These are phyloP conservation scores for Thalassia testudinum DNA, from an alignment of 116 monocot species.

Conservation along the genomic window DNA sequence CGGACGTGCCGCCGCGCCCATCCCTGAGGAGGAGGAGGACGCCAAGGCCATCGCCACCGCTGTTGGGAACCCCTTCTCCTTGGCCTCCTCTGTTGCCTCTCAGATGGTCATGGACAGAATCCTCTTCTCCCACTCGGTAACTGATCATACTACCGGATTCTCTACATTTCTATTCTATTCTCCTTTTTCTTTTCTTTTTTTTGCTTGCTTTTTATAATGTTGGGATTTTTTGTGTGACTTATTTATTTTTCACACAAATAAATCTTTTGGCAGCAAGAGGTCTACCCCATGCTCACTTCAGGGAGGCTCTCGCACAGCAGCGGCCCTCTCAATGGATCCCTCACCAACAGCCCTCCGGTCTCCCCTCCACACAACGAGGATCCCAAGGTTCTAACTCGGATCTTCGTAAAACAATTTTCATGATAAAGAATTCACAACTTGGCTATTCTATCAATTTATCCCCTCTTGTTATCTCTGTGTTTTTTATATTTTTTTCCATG, in stretches of 20 bases:
- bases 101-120: slow-evolving; percentile 79
- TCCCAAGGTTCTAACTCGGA: slow-evolving; percentile 24
- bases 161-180: too few relatives aligned
- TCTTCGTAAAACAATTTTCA: too few relatives aligned
- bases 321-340: slow-evolving; percentile 70
- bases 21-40: slow-evolving; percentile 2
- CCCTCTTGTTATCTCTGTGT: too few relatives aligned
- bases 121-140: slow-evolving; percentile 5
- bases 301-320: slow-evolving; percentile 92
- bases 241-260: too few relatives aligned
- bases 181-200: too few relatives aligned
- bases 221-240: slow-evolving; percentile 7
- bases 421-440: too few relatives aligned
- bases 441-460: too few relatives aligned
- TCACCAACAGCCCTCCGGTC: slow-evolving; percentile 78
- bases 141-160: too few relatives aligned
- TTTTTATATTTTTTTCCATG: too few relatives aligned
- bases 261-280: slow-evolving; percentile 20
- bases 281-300: slow-evolving; percentile 43
- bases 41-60: slow-evolving; percentile 8
- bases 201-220: too few relatives aligned
- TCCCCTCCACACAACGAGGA: slow-evolving; percentile 34
- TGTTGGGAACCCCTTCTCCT: slow-evolving; percentile 49
- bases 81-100: slow-evolving; percentile 59
- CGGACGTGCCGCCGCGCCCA: not conserved